phyloP scores from a whole-genome alignment of 2,329 filamentous ascomycete genomes.

The Akanthomyces lecanii region DNA sequence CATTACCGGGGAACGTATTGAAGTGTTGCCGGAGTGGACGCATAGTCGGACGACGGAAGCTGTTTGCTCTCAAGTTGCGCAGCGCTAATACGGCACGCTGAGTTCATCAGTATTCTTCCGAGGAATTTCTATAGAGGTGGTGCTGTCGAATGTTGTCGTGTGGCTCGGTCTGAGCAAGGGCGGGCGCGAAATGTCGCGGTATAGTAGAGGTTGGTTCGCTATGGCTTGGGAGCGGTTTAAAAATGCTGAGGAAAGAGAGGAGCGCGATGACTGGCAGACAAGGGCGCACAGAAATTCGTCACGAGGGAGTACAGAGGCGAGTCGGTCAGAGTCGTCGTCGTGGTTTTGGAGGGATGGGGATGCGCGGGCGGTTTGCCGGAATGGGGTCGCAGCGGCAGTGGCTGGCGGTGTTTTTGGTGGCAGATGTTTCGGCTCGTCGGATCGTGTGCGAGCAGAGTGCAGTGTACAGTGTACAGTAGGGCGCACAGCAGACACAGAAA shows the following conservation, averaged over 20 bases:
- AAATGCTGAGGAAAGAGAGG: not conserved
- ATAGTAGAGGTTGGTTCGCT: not conserved
- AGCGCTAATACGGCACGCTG: not conserved
- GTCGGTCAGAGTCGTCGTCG: conserved; percentile 11
- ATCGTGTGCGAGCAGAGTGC: not conserved
- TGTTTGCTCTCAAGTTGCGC: not conserved
- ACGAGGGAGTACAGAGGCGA: not conserved
- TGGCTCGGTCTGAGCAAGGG: not conserved
- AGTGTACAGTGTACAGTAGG: not conserved
- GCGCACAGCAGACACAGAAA: not conserved
- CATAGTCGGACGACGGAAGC: conserved; percentile 17
- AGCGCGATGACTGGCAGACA: not conserved
- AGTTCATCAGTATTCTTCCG: not conserved
- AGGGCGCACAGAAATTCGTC: not conserved
- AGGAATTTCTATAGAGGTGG: not conserved
- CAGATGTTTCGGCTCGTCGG: conserved; percentile 10
- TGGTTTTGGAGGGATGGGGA: conserved; percentile 7
- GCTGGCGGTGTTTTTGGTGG: not conserved
- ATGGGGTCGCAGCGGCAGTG: not conserved
- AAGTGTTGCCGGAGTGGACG: conserved; percentile 19
- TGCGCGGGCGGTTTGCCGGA: not conserved
- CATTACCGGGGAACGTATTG: conserved; percentile 20
- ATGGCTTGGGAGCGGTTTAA: not conserved
- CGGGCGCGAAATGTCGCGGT: not conserved
- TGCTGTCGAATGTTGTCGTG: not conserved